These are phyloP conservation scores for Arthrocladium fulminans DNA, from an alignment of 2,329 filamentous ascomycete species.

Conservation along the genomic window DNA sequence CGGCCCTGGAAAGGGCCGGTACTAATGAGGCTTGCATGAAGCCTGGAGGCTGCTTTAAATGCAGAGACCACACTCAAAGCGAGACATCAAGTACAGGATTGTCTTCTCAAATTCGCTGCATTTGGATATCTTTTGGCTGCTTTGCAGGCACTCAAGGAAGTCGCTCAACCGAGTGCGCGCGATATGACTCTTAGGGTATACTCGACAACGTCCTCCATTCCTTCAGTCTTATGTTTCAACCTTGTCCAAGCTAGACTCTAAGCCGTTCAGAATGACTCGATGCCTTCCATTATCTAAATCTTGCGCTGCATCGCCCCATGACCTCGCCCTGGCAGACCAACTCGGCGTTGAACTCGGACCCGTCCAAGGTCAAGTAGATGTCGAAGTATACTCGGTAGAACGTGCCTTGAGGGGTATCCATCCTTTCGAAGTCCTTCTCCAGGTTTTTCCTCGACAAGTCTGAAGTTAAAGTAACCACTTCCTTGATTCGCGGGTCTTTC, in stretches of 20 bases:
- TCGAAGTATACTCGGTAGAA: conserved; percentile 72
- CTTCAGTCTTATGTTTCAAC: not conserved
- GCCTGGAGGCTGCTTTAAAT: too few species aligned
- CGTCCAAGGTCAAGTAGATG: conserved; percentile 84
- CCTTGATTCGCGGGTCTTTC: conserved; percentile 99
- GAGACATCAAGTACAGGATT: too few species aligned
- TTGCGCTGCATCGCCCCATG: conserved; percentile 90
- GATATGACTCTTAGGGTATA: not conserved
- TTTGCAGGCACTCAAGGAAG: too few species aligned
- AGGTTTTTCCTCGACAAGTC: conserved; percentile 96
- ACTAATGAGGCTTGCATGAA: too few species aligned
- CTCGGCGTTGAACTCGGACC: conserved; percentile 95
- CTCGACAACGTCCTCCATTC: not conserved
- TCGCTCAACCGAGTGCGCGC: too few species aligned
- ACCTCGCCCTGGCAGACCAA: conserved; percentile 98
- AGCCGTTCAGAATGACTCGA: too few species aligned
- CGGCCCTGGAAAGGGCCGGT: too few species aligned
- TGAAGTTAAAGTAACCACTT: conserved; percentile 93
- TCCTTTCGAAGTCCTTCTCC: conserved; percentile 97
- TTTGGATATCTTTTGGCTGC: too few species aligned
- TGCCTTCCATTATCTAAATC: conserved; percentile 54
- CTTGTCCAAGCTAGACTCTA: not conserved
- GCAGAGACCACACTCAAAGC: too few species aligned
- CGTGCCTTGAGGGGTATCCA: conserved; percentile 95
- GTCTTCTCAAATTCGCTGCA: too few species aligned